These are phyloP conservation scores for Coleophoma crateriformis DNA, from an alignment of 2,329 filamentous ascomycete species.

Conservation along the genomic window DNA sequence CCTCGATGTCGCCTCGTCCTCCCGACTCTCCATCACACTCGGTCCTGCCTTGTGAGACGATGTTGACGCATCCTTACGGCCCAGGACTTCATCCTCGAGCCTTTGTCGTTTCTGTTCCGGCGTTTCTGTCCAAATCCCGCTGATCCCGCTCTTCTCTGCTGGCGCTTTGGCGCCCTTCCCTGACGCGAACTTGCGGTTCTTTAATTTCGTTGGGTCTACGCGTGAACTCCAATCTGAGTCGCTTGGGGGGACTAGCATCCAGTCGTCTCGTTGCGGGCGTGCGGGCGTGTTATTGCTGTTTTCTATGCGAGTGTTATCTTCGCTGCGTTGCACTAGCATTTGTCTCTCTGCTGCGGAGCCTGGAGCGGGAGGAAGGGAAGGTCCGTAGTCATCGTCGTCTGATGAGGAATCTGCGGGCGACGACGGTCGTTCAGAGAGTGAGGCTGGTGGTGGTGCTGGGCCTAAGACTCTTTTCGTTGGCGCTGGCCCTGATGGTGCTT, in stretches of 20 bases:
- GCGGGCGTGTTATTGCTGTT: constrained; percentile 20
- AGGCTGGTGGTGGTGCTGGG: constrained; percentile 37
- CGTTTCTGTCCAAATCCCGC: constrained; percentile 79
- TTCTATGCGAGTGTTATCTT: constrained; percentile 25
- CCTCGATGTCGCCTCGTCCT: constrained; percentile 37
- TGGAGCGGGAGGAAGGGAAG: constrained; percentile 45
- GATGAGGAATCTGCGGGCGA: constrained; percentile 24
- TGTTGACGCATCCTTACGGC: constrained; percentile 39
- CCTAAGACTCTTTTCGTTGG: constrained; percentile 25
- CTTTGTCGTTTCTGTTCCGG: constrained; percentile 80
- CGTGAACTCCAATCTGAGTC: constrained; percentile 47
- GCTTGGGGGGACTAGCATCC: constrained; percentile 71
- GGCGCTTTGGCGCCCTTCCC: constrained; percentile 50
- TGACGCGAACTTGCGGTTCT: constrained; percentile 76
- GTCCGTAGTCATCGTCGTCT: constrained; percentile 51
- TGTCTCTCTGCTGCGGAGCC: constrained; percentile 19
- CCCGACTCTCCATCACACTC: constrained; percentile 20
- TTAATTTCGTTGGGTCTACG: constrained; percentile 78
- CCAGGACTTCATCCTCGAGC: constrained; percentile 76
- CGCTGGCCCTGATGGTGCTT: constrained; percentile 7
- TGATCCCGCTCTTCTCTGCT: constrained; percentile 21
- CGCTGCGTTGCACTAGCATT: constrained; percentile 6
- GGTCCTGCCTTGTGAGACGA: constrained; percentile 13
- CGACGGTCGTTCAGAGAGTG: constrained; percentile 32
- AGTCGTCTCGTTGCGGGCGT: constrained; percentile 69